Base-by-base conservation (phyloP, 805 yeast species). In the Cyberlindnera veronae region DNA sequence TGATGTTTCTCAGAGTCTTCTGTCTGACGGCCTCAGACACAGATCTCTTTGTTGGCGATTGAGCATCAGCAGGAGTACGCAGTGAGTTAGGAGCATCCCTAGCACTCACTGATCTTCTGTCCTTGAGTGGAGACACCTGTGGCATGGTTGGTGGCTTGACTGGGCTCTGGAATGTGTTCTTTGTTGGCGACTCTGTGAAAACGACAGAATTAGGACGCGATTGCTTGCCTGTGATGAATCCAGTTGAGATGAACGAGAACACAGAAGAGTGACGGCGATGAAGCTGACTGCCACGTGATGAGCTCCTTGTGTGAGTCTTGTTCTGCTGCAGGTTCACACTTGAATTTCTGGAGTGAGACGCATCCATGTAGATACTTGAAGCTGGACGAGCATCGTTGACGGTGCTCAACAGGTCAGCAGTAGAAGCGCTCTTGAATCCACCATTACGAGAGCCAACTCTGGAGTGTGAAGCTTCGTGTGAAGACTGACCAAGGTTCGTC, bases 261-360 rank as follows among this genome's bases (percentile, higher is more conserved):
- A 80, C 61, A 0, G 86, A 79, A 0, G 84, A 77, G 44, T 77
- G 79, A 46, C 86, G 71, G 51, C 75, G 74, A 54, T 79, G 84
- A 2, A 29, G 28, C 55, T 60, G 41, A 42, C 68, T 67, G 8
- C 62, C 57, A 38, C 71, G 75, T 0, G 80, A 74, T 1, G 65
- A 53, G 26, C 68, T 67, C 55, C 80, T 64, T 9, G 59, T 60
- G 44, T 71, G 76, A 17, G 61, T 58, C 18, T 23, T 39, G 27
- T 33, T 49, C 34, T 38, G n/a, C n/a, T n/a, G 30, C 28, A 51
- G 48, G 9, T 66, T 55, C 4, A 59, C 49, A 29, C 64, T 55
- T 1, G 72, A 63, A 23, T 54, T 56, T 33, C 66, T 64, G 34
- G 70, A 53, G 38, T 54, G 62, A 2, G 44, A 26, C 32, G 55